A percentile compares a stretch with the other conserved stretches of the same genome.
phyloP scores from a whole-genome alignment of 495 filamentous ascomycete genomes.

The Lichenothelia convexa region DNA sequence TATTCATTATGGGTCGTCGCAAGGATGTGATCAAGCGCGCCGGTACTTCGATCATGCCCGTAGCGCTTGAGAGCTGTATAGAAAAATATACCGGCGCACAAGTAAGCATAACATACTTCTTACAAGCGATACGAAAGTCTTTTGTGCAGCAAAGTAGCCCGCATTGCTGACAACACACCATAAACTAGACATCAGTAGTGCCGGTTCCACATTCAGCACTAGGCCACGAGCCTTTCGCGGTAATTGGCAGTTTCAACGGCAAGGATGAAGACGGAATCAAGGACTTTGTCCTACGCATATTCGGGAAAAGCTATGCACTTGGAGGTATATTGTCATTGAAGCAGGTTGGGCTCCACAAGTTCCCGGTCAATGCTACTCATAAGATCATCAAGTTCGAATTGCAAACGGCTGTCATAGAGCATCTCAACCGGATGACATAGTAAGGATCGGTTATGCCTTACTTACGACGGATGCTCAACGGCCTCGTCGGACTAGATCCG shows the following conservation, averaged over 20 bases:
- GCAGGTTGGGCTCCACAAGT: conserved; percentile 1
- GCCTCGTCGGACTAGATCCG: no score
- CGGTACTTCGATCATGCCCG: no score
- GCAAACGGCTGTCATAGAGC: no score
- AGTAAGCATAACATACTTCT: no score
- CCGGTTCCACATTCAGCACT: neutral
- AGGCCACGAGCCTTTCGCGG: conserved; percentile 2
- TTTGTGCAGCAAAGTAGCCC: neutral
- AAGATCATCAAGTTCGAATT: conserved; percentile 5
- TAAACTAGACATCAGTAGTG: conserved; percentile 1
- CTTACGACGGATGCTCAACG: no score
- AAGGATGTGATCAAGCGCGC: no score
- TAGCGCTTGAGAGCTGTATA: no score
- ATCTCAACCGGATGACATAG: no score
- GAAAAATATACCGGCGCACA: no score
- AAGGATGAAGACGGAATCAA: conserved; percentile 1
- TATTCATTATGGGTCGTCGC: no score
- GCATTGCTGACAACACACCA: neutral
- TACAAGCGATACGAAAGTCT: no score
- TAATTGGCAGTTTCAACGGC: neutral
- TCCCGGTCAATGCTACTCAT: conserved; percentile 3
- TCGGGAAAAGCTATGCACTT: conserved; percentile 3
- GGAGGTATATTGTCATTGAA: neutral
- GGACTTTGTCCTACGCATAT: neutral
- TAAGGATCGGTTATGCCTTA: no score